phyloP scores from a whole-genome alignment of 2,329 filamentous ascomycete genomes.

The Penicillium sp. region DNA sequence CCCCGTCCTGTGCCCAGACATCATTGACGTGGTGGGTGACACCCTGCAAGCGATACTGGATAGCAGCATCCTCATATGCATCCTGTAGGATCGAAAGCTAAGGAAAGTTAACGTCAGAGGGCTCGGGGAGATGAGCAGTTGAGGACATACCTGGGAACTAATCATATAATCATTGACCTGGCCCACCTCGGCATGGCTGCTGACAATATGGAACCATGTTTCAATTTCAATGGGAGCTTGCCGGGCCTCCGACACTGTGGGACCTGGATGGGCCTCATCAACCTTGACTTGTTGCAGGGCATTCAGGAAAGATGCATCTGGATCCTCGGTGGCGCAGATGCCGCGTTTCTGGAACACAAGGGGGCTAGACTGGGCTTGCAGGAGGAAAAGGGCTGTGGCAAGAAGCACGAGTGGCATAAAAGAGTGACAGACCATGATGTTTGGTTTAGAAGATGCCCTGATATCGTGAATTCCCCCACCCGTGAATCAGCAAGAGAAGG shows the following conservation, averaged over 20 bases:
- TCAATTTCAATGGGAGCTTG: constrained; percentile 37
- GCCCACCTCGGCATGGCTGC: constrained; percentile 28
- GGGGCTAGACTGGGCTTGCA: constrained; percentile 21
- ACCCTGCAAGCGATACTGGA: constrained; percentile 53
- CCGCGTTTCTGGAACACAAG: constrained; percentile 20
- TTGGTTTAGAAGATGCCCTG: constrained; percentile 12
- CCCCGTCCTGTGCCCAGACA: constrained; percentile 53
- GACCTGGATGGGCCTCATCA: constrained; percentile 14
- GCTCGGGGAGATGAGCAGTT: neutral
- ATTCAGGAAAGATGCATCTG: constrained; percentile 25
- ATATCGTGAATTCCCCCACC: constrained; percentile 7
- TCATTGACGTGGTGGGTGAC: constrained; percentile 56
- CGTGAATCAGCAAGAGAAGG: neutral
- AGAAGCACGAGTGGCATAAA: constrained; percentile 21
- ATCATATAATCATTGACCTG: constrained; percentile 37
- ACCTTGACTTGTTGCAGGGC: constrained; percentile 27
- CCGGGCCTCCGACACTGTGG: constrained; percentile 18
- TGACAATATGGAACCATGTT: constrained; percentile 47
- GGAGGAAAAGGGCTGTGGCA: constrained; percentile 12
- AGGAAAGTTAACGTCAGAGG: neutral
- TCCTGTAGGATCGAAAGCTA: constrained; percentile 45
- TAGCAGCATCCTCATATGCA: constrained; percentile 46
- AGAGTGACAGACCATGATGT: constrained; percentile 28
- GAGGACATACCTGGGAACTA: constrained; percentile 32
- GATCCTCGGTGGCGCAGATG: constrained; percentile 34